A percentile compares a stretch with the other conserved stretches of the same genome.
These are phyloP conservation scores for Phaffia rhodozyma DNA, from an alignment of 1,284 basidiomycete genomes.

Conservation along the genomic window DNA sequence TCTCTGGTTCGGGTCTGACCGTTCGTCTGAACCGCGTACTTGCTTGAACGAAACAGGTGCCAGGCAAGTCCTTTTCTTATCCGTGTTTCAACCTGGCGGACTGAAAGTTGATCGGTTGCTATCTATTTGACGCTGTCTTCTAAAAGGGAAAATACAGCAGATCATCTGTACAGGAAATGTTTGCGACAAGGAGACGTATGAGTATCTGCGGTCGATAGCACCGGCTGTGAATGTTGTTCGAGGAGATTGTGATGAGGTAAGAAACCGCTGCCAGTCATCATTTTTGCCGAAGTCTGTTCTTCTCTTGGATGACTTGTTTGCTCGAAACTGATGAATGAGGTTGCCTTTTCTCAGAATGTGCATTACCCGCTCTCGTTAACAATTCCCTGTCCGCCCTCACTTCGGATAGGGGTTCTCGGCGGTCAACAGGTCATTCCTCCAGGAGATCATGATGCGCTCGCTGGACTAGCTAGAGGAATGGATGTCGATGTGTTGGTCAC, in stretches of 20 bases:
- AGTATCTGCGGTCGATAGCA: constrained; percentile 94
- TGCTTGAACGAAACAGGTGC: constrained; percentile 6
- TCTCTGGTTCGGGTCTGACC: background rate
- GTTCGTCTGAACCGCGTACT: background rate
- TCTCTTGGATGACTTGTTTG: constrained; percentile 9
- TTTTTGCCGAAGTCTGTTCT: background rate
- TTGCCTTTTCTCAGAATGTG: constrained; percentile 40
- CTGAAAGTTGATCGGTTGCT: constrained; percentile 13
- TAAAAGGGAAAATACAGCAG: constrained; percentile 88
- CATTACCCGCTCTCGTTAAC: constrained; percentile 72
- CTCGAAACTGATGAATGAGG: background rate
- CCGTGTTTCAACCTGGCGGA: constrained; percentile 37
- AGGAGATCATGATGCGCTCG: constrained; percentile 79
- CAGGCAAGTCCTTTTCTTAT: background rate
- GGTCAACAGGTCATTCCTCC: constrained; percentile 90
- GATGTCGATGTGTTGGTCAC: constrained; percentile 92
- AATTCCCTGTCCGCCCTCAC: constrained; percentile 64
- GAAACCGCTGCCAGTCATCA: constrained; percentile 20
- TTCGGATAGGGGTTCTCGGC: constrained; percentile 85
- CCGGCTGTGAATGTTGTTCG: constrained; percentile 83
- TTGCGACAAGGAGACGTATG: constrained; percentile 92
- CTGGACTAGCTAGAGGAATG: constrained; percentile 81
- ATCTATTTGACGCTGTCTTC: background rate
- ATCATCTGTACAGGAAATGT: constrained; percentile 97
- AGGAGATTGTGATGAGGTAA: constrained; percentile 91